Conservation (phyloP, 805 yeast genomes). For the Brettanomyces naardenensis region DNA sequence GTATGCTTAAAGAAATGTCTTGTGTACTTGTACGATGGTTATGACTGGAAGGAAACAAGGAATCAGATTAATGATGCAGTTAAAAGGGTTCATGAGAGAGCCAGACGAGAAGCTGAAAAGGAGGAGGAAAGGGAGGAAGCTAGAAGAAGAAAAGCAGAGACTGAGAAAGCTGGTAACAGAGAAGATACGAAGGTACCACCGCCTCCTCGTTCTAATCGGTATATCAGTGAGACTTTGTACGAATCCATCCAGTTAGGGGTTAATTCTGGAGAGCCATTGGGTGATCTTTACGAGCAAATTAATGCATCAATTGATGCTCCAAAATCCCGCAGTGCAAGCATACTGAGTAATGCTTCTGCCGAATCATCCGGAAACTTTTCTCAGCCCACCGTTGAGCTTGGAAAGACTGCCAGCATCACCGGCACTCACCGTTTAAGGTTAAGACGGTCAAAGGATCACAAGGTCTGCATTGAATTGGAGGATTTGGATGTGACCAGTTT, state of each 20-base stretch:
- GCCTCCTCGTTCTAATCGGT: background rate
- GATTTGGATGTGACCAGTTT: slow-evolving; percentile 42
- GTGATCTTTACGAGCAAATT: slow-evolving; percentile 32
- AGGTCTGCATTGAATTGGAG: slow-evolving; percentile 46
- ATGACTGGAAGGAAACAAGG: slow-evolving; percentile 82
- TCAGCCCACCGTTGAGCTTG: background rate
- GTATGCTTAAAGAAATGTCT: slow-evolving; percentile 31
- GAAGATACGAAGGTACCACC: slow-evolving; percentile 13
- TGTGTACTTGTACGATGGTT: slow-evolving; percentile 74
- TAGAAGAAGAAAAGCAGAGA: background rate
- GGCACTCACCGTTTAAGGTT: slow-evolving; percentile 45
- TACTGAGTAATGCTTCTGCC: slow-evolving; percentile 9
- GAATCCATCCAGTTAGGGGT: slow-evolving; percentile 71
- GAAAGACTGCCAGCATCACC: slow-evolving; percentile 15
- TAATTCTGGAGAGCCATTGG: slow-evolving; percentile 40
- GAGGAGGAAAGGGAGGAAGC: background rate
- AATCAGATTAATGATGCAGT: slow-evolving; percentile 58
- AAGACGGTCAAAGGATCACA: slow-evolving; percentile 57
- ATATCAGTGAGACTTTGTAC: slow-evolving; percentile 46
- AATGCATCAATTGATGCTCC: slow-evolving; percentile 7
- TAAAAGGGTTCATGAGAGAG: slow-evolving; percentile 44
- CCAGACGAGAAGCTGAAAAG: background rate
- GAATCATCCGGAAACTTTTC: slow-evolving; percentile 7
- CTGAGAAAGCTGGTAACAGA: slow-evolving; percentile 5
- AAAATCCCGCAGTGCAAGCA: slow-evolving; percentile 7